Percentiles rank a stretch among this genome's conserved stretches.
Conservation (phyloP, 305 asterid genomes). For the Striga hermonthica region DNA sequence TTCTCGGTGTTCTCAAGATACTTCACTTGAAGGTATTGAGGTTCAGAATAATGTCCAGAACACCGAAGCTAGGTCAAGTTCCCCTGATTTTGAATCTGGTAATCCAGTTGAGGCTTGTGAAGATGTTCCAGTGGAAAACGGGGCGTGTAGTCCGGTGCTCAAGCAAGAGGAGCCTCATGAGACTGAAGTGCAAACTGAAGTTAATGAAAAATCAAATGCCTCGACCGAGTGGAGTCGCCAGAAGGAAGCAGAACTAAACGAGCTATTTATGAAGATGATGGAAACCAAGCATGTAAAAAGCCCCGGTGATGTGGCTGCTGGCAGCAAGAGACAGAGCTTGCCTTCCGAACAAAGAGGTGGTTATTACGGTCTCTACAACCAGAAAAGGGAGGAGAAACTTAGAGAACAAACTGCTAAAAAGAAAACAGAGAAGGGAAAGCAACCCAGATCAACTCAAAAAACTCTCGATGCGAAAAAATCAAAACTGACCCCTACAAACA, state of each 20-base stretch:
- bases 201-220: conserved; percentile 42
- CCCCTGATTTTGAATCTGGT: conserved; percentile 35
- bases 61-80: conserved; percentile 33
- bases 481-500: conserved; percentile 42
- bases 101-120: conserved; percentile 37
- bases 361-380: conserved; percentile 59
- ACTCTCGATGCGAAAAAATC: conserved; percentile 53
- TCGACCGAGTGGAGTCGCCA: conserved; percentile 90
- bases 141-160: conserved; percentile 31
- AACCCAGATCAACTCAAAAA: conserved; percentile 44
- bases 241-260: conserved; percentile 87
- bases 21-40: conserved; percentile 38
- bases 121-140: conserved; percentile 43
- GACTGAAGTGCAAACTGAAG: conserved; percentile 36
- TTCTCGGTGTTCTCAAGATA: conserved; percentile 40
- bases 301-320: conserved; percentile 39
- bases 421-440: conserved; percentile 55
- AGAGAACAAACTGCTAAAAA: conserved; percentile 53
- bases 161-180: conserved; percentile 42
- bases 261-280: conserved; percentile 82
- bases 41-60: conserved; percentile 34
- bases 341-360: conserved; percentile 63
- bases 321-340: conserved; percentile 54
- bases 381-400: conserved; percentile 74
- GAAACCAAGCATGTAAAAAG: conserved; percentile 73